Evolutionary conservation across 2,329 filamentous ascomycete species (phyloP).

Genomic region (Curvularia spicifera): DNA sequence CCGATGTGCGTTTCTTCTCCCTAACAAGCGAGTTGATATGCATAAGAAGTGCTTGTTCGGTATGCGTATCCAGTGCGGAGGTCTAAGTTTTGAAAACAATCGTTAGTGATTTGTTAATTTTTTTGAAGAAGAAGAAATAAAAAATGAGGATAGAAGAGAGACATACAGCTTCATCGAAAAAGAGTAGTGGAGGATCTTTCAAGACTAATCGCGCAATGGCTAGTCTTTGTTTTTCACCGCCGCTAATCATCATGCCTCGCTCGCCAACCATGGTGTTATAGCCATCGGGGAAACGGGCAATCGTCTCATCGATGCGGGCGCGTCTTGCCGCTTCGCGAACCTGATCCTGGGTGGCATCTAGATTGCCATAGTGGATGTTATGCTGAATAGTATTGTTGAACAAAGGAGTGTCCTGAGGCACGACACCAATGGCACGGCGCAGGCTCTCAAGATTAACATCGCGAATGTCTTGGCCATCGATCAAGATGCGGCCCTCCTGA

Average conservation of each 20-base stretch:
- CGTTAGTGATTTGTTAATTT: constrained; percentile 9
- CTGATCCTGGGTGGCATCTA: constrained; percentile 74
- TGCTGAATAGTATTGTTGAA: constrained; percentile 97
- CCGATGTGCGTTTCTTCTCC: constrained; percentile 86
- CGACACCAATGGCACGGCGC: constrained; percentile 86
- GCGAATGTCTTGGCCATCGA: constrained; percentile 92
- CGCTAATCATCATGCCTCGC: constrained; percentile 94
- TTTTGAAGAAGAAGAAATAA: neutral
- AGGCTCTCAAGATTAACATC: constrained; percentile 82
- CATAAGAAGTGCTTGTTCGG: constrained; percentile 84
- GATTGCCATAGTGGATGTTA: constrained; percentile 91
- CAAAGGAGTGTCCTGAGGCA: constrained; percentile 94
- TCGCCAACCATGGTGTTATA: constrained; percentile 93
- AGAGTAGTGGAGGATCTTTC: constrained; percentile 87
- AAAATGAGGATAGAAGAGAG: neutral
- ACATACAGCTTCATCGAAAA: constrained; percentile 87
- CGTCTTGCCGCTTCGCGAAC: constrained; percentile 79
- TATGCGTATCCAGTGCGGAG: constrained; percentile 89
- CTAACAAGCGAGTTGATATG: constrained; percentile 93
- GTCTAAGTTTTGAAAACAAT: constrained; percentile 56
- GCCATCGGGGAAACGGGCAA: constrained; percentile 78
- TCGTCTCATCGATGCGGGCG: constrained; percentile 80
- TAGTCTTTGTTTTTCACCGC: constrained; percentile 90
- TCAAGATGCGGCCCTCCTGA: constrained; percentile 80
- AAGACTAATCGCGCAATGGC: constrained; percentile 83